These are phyloP conservation scores for Metschnikowia gruessii DNA, from an alignment of 805 yeast species.

Conservation along the genomic window DNA sequence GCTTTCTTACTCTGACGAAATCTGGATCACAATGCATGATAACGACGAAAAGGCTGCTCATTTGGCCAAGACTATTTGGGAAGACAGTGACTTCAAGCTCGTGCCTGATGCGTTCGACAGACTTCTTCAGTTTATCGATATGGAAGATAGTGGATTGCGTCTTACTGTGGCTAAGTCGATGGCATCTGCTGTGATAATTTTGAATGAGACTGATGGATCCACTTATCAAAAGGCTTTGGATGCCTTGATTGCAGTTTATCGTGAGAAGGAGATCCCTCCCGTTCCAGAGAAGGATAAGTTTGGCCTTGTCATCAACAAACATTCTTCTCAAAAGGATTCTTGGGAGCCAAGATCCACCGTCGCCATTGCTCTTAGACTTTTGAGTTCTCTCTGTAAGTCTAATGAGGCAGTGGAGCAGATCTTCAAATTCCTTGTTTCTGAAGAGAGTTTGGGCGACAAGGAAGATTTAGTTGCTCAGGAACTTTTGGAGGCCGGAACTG, in stretches of 20 bases:
- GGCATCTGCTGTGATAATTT: conserved; percentile 49
- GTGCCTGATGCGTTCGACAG: conserved; percentile 42
- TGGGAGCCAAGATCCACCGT: conserved; percentile 87
- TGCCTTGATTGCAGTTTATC: conserved; percentile 54
- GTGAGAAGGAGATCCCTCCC: conserved; percentile 64
- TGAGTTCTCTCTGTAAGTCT: conserved; percentile 47
- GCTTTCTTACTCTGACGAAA: conserved; percentile 54
- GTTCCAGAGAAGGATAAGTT: conserved; percentile 74
- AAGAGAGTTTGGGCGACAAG: conserved; percentile 70
- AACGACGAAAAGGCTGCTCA: conserved; percentile 59
- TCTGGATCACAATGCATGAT: conserved; percentile 79
- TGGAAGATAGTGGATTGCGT: conserved; percentile 64
- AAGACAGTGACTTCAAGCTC: conserved; percentile 61
- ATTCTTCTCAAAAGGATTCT: conserved; percentile 60
- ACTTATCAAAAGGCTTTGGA: conserved; percentile 36
- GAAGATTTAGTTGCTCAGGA: conserved; percentile 73
- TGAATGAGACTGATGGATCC: conserved; percentile 20
- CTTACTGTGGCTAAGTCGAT: conserved; percentile 70
- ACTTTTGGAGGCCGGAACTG: conserved; percentile 85
- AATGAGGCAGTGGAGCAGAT: conserved; percentile 46
- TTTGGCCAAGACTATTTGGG: conserved; percentile 81
- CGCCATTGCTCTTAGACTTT: conserved; percentile 60
- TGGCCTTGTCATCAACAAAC: conserved; percentile 69
- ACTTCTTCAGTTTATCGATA: conserved; percentile 51
- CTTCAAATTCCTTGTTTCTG: conserved; percentile 61